phyloP scores from a whole-genome alignment of 2,329 filamentous ascomycete genomes.

The Pyrenophora graminea region DNA sequence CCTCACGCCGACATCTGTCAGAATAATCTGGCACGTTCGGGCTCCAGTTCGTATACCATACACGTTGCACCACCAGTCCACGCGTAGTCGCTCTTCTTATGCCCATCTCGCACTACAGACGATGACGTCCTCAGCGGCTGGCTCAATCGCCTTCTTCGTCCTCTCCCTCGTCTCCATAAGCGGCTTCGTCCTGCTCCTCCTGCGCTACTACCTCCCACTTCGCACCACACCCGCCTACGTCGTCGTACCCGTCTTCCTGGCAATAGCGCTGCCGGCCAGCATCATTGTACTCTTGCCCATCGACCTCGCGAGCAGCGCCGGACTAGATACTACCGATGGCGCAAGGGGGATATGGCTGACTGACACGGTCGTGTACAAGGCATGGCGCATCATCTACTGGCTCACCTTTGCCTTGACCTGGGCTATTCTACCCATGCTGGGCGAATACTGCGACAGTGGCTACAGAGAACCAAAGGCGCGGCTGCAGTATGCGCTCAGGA shows the following conservation, averaged over 20 bases:
- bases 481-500: conserved; percentile 80
- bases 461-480: conserved; percentile 84
- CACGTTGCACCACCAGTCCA: neutral
- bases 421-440: conserved; percentile 90
- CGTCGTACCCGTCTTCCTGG: conserved; percentile 89
- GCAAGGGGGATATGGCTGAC: conserved; percentile 87
- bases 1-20: conserved; percentile 9
- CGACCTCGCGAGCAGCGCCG: conserved; percentile 85
- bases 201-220: conserved; percentile 88
- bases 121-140: conserved; percentile 66
- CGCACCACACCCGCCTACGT: conserved; percentile 90
- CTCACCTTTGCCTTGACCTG: conserved; percentile 93
- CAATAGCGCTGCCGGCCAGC: conserved; percentile 88
- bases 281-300: conserved; percentile 93
- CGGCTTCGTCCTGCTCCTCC: conserved; percentile 75
- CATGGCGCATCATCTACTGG: conserved; percentile 97
- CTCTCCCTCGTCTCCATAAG: conserved; percentile 75
- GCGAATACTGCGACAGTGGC: conserved; percentile 92
- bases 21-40: conserved; percentile 5
- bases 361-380: conserved; percentile 75
- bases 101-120: conserved; percentile 16
- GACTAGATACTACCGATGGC: conserved; percentile 67
- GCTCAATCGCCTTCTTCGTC: conserved; percentile 78
- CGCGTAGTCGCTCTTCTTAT: conserved; percentile 15
- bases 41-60: conserved; percentile 6